Conservation (phyloP, 176 grass and related monocot genomes). For the Saccharum spontaneum region DNA sequence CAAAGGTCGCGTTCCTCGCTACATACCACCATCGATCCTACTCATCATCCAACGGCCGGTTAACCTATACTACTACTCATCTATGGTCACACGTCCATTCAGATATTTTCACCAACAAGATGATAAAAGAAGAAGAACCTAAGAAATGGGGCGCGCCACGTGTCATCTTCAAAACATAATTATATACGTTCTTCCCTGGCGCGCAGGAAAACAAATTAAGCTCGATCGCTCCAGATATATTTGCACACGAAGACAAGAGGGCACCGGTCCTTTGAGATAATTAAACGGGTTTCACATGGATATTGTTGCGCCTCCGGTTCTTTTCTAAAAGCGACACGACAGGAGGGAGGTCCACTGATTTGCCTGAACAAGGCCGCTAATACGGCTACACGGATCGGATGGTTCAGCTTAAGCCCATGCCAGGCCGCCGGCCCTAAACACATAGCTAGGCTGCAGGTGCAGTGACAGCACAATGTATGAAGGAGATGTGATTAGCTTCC, state of each 20-base stretch:
- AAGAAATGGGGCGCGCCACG: not conserved
- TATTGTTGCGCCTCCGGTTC: slow-evolving; percentile 26
- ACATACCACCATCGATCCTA: not conserved
- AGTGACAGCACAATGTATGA: not conserved
- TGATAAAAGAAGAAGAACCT: not conserved
- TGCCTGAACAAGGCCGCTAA: not conserved
- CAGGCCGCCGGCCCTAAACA: not conserved
- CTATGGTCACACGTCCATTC: not conserved
- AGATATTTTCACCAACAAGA: not conserved
- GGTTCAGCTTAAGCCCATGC: not conserved
- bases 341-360: not conserved
- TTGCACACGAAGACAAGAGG: not conserved
- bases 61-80: not conserved
- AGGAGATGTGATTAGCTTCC: slow-evolving; percentile 28
- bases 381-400: not conserved
- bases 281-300: slow-evolving; percentile 35
- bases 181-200: not conserved
- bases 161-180: not conserved
- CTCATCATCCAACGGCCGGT: not conserved
- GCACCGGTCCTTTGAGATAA: not conserved
- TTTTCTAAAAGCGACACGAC: slow-evolving; percentile 50
- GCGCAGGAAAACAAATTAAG: not conserved
- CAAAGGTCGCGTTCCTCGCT: not conserved
- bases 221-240: too few species aligned
- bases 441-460: not conserved